Conservation (phyloP, 192 early-diverging fungal species). For the Backusella mclennaniae region DNA sequence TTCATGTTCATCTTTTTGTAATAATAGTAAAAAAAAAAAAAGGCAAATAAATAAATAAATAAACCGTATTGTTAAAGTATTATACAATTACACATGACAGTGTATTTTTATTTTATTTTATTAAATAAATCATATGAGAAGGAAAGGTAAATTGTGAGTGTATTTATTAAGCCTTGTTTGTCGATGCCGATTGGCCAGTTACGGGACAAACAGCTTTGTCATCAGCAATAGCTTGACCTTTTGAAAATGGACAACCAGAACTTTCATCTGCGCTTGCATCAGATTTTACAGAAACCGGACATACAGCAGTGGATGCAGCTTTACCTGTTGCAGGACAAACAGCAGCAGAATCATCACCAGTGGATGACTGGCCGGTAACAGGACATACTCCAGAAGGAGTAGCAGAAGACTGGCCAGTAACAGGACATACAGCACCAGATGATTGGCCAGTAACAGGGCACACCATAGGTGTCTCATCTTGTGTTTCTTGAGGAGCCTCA, state of each 20-base stretch:
- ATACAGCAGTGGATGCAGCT: neutral
- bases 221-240: neutral
- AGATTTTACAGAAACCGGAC: neutral
- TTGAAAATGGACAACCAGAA: neutral
- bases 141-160: neutral
- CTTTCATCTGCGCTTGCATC: neutral
- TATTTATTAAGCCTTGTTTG: neutral
- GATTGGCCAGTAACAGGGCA: slow-evolving; percentile 16
- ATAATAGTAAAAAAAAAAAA: neutral
- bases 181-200: neutral
- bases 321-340: neutral
- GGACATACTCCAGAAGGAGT: neutral
- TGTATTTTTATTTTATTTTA: neutral
- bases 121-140: neutral
- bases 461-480: neutral
- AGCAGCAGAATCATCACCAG: neutral
- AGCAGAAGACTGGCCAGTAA: neutral
- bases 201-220: neutral
- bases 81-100: neutral
- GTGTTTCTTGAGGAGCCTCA: slow-evolving; percentile 5
- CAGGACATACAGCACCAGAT: neutral
- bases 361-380: slow-evolving; percentile 6
- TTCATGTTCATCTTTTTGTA: neutral
- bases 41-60: neutral
- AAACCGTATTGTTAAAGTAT: neutral